phyloP scores from a whole-genome alignment of 495 filamentous ascomycete species.

The Penicilliopsis zonata region DNA sequence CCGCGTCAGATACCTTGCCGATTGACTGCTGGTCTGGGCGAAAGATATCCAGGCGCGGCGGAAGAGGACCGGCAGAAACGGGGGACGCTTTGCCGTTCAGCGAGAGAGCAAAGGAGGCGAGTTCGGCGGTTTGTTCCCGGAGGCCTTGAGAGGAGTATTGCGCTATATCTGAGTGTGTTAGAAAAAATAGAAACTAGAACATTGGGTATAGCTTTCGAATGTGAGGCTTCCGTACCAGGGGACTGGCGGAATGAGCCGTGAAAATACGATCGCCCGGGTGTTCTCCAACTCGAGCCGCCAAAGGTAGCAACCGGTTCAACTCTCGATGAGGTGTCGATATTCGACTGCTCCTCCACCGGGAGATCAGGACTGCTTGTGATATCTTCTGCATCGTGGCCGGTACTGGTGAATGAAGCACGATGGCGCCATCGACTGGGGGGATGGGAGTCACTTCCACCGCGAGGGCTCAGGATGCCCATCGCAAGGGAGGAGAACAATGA shows the following conservation, averaged over 20 bases:
- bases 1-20: background rate
- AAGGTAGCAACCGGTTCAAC: slow-evolving; percentile 26
- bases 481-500: slow-evolving; percentile 5
- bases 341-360: slow-evolving; percentile 24
- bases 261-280: slow-evolving; percentile 67
- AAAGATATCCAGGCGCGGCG: slow-evolving; percentile 26
- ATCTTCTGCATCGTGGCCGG: slow-evolving; percentile 11
- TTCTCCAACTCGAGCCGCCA: slow-evolving; percentile 39
- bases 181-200: background rate
- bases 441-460: slow-evolving; percentile 24
- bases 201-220: background rate
- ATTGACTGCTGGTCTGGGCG: slow-evolving; percentile 5
- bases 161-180: slow-evolving; percentile 41
- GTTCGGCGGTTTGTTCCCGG: slow-evolving; percentile 80
- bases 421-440: slow-evolving; percentile 16
- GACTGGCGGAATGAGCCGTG: slow-evolving; percentile 58
- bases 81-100: slow-evolving; percentile 19
- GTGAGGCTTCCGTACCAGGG: slow-evolving; percentile 38
- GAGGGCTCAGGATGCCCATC: slow-evolving; percentile 27
- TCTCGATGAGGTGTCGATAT: slow-evolving; percentile 18
- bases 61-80: slow-evolving; percentile 20
- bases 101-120: slow-evolving; percentile 77
- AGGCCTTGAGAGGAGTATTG: slow-evolving; percentile 65
- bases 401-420: slow-evolving; percentile 12
- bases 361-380: too few relatives aligned